phyloP scores from a whole-genome alignment of 2,329 filamentous ascomycete genomes.

The Fusarium poae region DNA sequence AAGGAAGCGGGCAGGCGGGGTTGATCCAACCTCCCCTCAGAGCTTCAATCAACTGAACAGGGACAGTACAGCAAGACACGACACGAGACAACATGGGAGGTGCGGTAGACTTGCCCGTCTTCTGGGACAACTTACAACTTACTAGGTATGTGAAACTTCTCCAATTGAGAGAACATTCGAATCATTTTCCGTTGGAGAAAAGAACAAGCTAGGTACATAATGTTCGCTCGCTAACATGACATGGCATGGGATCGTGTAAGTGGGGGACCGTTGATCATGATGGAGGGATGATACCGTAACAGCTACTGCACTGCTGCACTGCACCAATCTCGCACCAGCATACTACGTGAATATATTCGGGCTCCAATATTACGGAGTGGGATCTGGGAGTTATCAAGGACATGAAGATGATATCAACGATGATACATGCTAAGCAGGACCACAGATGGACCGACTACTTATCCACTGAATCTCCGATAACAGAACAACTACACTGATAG shows the following conservation, averaged over 20 bases:
- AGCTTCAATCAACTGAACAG: constrained; percentile 3
- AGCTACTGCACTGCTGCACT: constrained; percentile 4
- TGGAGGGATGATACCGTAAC: constrained; percentile 32
- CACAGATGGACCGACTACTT: constrained; percentile 38
- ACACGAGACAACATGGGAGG: constrained; percentile 25
- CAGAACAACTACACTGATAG: background rate
- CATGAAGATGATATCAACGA: constrained; percentile 1
- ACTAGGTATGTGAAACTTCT: background rate
- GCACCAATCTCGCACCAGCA: background rate
- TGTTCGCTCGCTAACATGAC: constrained; percentile 17
- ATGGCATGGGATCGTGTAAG: constrained; percentile 23
- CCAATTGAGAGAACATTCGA: constrained; percentile 15
- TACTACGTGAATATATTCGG: constrained; percentile 8
- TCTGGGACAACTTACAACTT: background rate
- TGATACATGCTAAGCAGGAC: constrained; percentile 9
- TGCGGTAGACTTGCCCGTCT: constrained; percentile 33
- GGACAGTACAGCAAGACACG: background rate
- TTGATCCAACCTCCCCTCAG: constrained; percentile 13
- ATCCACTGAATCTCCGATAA: constrained; percentile 20
- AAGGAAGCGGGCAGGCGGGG: constrained; percentile 41
- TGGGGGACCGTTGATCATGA: constrained; percentile 25
- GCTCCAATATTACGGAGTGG: constrained; percentile 23
- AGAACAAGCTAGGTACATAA: constrained; percentile 16
- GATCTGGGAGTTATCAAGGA: constrained; percentile 10
- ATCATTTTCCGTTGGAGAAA: constrained; percentile 23